Base-by-base conservation (phyloP, 2,329 filamentous ascomycete genomes). In the Diaporthe citri region DNA sequence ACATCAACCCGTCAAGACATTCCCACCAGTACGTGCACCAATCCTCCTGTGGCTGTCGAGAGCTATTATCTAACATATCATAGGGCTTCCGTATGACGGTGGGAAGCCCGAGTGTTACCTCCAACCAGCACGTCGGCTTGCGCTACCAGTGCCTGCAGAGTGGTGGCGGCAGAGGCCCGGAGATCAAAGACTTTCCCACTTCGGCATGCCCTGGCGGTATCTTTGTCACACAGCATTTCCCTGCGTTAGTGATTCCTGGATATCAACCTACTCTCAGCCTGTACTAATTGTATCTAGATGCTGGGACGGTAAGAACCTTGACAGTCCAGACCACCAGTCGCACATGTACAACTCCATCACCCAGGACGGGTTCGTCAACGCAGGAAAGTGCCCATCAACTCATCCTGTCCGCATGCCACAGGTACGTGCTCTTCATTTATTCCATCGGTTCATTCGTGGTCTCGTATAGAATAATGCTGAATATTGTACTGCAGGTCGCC, bases 221-320 rank as follows among this genome's bases (percentile, higher is more conserved):
- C 46, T 69, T 69, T 5, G 64, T 69, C 48, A 69, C 64, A 22
- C 64, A 69, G 48, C 64, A 69, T 48, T 69, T 69, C 82, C 81
- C 2, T 86, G 86, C 76, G 78, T 78, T 4, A 83, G 82, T 9
- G 85, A 85, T 39, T 85, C 86, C 76, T 86, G 86, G 83, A 83
- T 84, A 0, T 83, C 84, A 51, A 81, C 85, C 73, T 83, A 85
- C 71, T 87, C 86, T 78, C 82, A 82, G 34, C 55, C 36, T 46
- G 46, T 52, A 41, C 55, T 36, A 6, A 66, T 12, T 25, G n/a
- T 10, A n/a, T 9, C 31, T 43, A 74, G 72, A 56, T 93, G 91
- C 84, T 93, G 91, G 91, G 86, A 93, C 76, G 91, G 91, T 46
- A 83, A 84, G 59, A 87, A 91, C 76, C 78, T 90, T 31, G 90